Base-by-base conservation (phyloP, 495 filamentous ascomycete genomes). In the Baudoinia panamericana region DNA sequence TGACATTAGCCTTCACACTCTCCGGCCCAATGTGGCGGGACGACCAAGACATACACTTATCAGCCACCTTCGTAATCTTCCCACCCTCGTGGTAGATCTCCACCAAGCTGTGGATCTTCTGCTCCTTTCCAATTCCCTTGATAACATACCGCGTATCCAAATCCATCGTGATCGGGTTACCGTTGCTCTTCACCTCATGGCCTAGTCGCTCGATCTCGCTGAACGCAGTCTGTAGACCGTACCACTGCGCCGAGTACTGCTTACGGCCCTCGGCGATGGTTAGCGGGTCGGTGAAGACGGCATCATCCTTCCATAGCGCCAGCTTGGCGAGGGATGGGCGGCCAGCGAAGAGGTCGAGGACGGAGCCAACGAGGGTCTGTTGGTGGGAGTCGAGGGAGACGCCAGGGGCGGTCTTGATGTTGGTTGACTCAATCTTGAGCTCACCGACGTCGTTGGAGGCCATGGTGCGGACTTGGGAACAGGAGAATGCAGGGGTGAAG, bases 301-400 rank as follows among this genome's bases (percentile, higher is more conserved):
- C 70, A 28, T 64, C 52, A 41, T 68, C 65, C 34, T 24, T 43
- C 73, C 73, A 76, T 15, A 76, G 63, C 19, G 55, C 45, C 24
- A 78, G 63, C 53, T 75, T 73, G 27, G 65, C 62, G 3, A 74
- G 59, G 2, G 69, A 66, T 0, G 73, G 70, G 7, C 62, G 56
- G 38, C 72, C 72, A 30, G 68, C 66, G 54, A 76, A 77, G 34
- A 78, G 60, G 66, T 76, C 72, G 20, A 77, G 58, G 16, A 77
- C 62, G 51, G 62, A 66, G 27, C 71, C 69, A 16, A 73, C 66
- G 38, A 75, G 29, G 5, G 71, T 56, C 30, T 64, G 63, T 44
- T 75, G 68, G 11, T 63, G 37, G 3, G 56, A 30, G 22, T 56
- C 55, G 17, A 77, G 56, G 1, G 56, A 39, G 29, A 75, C 64